Evolutionary conservation across 2,329 filamentous ascomycete species (phyloP).

Genomic region (Penicillium sp.): DNA sequence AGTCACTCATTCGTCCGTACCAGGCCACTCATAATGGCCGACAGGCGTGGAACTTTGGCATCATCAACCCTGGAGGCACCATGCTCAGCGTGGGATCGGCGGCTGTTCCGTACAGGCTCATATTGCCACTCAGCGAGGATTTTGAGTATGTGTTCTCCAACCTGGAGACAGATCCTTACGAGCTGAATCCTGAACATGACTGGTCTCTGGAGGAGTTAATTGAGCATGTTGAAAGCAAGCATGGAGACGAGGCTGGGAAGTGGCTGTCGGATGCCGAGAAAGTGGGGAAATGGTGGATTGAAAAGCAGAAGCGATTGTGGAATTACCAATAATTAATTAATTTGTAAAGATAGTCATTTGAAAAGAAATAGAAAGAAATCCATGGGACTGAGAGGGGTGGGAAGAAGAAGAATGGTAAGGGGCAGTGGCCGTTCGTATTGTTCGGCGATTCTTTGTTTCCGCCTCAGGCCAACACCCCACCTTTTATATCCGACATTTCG

Average conservation of each 20-base stretch:
- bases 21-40: slow-evolving; percentile 36
- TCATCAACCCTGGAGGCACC: slow-evolving; percentile 36
- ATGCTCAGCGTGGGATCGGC: slow-evolving; percentile 68
- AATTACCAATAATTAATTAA: slow-evolving; percentile 15
- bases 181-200: slow-evolving; percentile 31
- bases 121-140: slow-evolving; percentile 75
- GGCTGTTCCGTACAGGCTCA: slow-evolving; percentile 73
- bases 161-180: slow-evolving; percentile 34
- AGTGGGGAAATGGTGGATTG: slow-evolving; percentile 41
- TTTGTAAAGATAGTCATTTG: no score
- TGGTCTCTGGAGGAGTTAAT: slow-evolving; percentile 32
- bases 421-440: slow-evolving; percentile 4
- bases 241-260: slow-evolving; percentile 34
- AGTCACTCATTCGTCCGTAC: slow-evolving; percentile 48
- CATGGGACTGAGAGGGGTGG: no score
- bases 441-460: slow-evolving; percentile 25
- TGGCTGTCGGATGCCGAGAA: slow-evolving; percentile 40
- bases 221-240: slow-evolving; percentile 21
- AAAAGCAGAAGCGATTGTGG: slow-evolving; percentile 33
- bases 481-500: slow-evolving; percentile 6
- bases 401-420: slow-evolving; percentile 13
- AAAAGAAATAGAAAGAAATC: not conserved
- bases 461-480: slow-evolving; percentile 30
- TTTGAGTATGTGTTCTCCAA: slow-evolving; percentile 46
- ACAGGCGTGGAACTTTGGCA: slow-evolving; percentile 33